These are phyloP conservation scores for Dactylellina leptospora DNA, from an alignment of 2,329 filamentous ascomycete genomes.

Conservation along the genomic window DNA sequence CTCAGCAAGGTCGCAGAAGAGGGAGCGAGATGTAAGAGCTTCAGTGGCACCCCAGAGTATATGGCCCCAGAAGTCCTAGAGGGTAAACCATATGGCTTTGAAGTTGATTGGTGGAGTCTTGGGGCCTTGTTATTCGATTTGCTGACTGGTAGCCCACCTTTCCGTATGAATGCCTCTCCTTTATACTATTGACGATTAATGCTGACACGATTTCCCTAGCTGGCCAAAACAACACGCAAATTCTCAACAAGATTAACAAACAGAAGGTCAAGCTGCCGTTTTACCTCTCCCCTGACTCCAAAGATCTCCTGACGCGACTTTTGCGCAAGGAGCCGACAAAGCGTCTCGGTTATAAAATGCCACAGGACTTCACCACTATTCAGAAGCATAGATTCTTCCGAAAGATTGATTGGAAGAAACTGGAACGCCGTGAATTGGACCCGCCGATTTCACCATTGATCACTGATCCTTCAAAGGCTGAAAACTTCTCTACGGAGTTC, in stretches of 20 bases:
- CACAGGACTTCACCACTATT: slow-evolving; percentile 83
- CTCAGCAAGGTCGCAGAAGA: slow-evolving; percentile 86
- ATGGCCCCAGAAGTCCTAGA: slow-evolving; percentile 97
- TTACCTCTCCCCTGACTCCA: slow-evolving; percentile 88
- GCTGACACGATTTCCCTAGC: slow-evolving; percentile 59
- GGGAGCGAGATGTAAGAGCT: slow-evolving; percentile 79
- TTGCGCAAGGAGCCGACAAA: slow-evolving; percentile 92
- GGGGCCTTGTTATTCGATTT: slow-evolving; percentile 91
- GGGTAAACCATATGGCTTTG: slow-evolving; percentile 85
- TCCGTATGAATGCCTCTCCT: slow-evolving; percentile 61
- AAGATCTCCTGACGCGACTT: slow-evolving; percentile 88
- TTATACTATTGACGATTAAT: not conserved
- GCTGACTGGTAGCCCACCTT: slow-evolving; percentile 90
- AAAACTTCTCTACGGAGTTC: slow-evolving; percentile 96
- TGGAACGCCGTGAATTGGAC: slow-evolving; percentile 81
- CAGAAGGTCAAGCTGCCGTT: slow-evolving; percentile 90
- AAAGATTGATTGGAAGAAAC: slow-evolving; percentile 91
- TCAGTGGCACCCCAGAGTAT: slow-evolving; percentile 95
- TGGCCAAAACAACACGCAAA: slow-evolving; percentile 90
- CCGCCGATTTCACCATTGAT: slow-evolving; percentile 93
- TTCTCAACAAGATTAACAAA: slow-evolving; percentile 94
- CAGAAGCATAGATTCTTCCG: slow-evolving; percentile 96
- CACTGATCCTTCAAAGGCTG: slow-evolving; percentile 91
- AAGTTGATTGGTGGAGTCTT: slow-evolving; percentile 98
- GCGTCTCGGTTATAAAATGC: slow-evolving; percentile 85